These are phyloP conservation scores for Plasmodium relictum DNA, from an alignment of 169 alveolate genomes.

Conservation along the genomic window DNA sequence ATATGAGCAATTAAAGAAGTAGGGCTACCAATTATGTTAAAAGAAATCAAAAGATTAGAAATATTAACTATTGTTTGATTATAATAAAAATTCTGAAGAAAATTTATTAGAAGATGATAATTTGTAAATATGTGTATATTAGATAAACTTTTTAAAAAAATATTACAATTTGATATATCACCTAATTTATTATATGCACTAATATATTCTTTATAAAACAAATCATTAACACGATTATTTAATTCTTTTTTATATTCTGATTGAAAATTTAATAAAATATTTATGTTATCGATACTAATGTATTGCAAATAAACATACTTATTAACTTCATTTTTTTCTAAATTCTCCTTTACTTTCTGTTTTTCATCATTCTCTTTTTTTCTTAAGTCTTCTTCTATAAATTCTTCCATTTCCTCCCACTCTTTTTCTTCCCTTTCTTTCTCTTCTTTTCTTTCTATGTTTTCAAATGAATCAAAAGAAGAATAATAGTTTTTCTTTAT, in stretches of 20 bases:
- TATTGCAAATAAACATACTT: constrained; percentile 54
- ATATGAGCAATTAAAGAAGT: constrained; percentile 57
- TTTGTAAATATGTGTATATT: constrained; percentile 61
- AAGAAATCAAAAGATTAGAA: constrained; percentile 36
- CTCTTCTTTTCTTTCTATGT: not conserved
- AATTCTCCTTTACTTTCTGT: not conserved
- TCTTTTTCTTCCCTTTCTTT: not conserved
- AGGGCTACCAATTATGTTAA: constrained; percentile 66
- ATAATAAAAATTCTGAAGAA: constrained; percentile 31
- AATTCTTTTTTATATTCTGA: constrained; percentile 63
- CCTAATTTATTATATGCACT: constrained; percentile 69
- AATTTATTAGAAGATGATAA: constrained; percentile 10
- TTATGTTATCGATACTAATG: constrained; percentile 48
- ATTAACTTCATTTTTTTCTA: constrained; percentile 26
- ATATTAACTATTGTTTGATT: constrained; percentile 53
- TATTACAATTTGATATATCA: constrained; percentile 56
- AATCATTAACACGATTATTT: constrained; percentile 27
- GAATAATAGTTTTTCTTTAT: constrained; percentile 5
- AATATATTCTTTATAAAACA: constrained; percentile 43
- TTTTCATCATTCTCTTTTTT: not conserved
- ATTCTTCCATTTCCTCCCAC: constrained; percentile 1
- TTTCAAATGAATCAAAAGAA: constrained; percentile 23
- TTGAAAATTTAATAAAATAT: constrained; percentile 40
- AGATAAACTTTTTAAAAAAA: constrained; percentile 32
- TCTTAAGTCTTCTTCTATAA: not conserved